Percentiles rank a stretch among this genome's conserved stretches.
Conservation (phyloP, 2,329 filamentous ascomycete species). For the Pezicula radicicola region DNA sequence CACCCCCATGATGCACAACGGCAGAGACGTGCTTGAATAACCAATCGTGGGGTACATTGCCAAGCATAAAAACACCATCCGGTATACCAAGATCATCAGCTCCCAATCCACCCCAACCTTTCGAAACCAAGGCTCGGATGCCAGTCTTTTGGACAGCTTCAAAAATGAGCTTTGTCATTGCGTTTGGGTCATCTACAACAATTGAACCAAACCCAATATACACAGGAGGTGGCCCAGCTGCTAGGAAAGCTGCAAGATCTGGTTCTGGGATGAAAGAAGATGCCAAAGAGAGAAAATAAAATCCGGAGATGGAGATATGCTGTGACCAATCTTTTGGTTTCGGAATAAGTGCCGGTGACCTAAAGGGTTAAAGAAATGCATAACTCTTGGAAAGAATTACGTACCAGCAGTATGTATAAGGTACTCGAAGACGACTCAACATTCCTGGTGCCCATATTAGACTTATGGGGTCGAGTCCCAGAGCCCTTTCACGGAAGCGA, state of each 20-base stretch:
- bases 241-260: slow-evolving; percentile 64
- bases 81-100: slow-evolving; percentile 68
- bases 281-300: slow-evolving; percentile 70
- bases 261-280: slow-evolving; percentile 63
- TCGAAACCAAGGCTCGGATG: slow-evolving; percentile 77
- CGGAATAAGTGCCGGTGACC: slow-evolving; percentile 72
- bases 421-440: slow-evolving; percentile 70
- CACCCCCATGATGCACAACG: slow-evolving; percentile 85
- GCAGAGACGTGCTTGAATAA: slow-evolving; percentile 77
- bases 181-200: slow-evolving; percentile 72
- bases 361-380: slow-evolving; percentile 16
- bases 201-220: slow-evolving; percentile 86
- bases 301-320: slow-evolving; percentile 71
- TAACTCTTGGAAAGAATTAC: slow-evolving; percentile 1
- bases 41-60: slow-evolving; percentile 87
- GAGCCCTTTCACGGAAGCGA: slow-evolving; percentile 70
- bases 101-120: slow-evolving; percentile 85
- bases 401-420: slow-evolving; percentile 86
- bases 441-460: slow-evolving; percentile 81
- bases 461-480: slow-evolving; percentile 75
- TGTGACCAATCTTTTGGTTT: slow-evolving; percentile 75
- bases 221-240: slow-evolving; percentile 66
- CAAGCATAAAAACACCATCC: slow-evolving; percentile 76
- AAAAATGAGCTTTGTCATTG: slow-evolving; percentile 69
- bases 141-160: slow-evolving; percentile 65